Evolutionary conservation across 495 filamentous ascomycete genomes (phyloP).

Genomic region (Chaetomium cochliodes): DNA sequence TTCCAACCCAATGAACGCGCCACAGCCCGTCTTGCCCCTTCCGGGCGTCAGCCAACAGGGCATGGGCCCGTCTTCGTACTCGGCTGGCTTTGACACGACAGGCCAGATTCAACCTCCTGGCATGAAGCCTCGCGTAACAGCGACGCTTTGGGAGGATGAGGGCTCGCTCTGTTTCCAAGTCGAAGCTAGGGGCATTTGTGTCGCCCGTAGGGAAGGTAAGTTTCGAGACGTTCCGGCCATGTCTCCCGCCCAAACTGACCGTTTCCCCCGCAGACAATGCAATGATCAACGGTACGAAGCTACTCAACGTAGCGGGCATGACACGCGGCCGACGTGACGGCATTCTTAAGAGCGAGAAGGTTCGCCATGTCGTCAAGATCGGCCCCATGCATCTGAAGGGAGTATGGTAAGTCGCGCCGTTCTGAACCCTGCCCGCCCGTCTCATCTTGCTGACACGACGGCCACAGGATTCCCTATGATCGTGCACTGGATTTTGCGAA

Average conservation of each 20-base stretch:
- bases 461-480: constrained; percentile 89
- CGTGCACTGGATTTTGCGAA: constrained; percentile 96
- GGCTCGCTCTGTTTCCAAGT: constrained; percentile 98
- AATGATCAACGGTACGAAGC: constrained; percentile 98
- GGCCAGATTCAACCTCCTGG: constrained; percentile 95
- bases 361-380: constrained; percentile 96
- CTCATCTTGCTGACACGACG: constrained; percentile 14
- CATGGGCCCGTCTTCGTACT: constrained; percentile 47
- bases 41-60: constrained; percentile 56
- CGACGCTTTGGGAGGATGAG: constrained; percentile 97
- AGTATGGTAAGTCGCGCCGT: constrained; percentile 74
- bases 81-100: constrained; percentile 72
- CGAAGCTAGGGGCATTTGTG: constrained; percentile 93
- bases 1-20: constrained; percentile 63
- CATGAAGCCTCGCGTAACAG: constrained; percentile 96
- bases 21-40: constrained; percentile 62
- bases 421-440: not conserved
- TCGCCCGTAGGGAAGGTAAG: constrained; percentile 89
- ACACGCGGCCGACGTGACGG: constrained; percentile 93
- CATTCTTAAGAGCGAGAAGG: constrained; percentile 96
- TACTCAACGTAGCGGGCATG: constrained; percentile 97
- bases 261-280: constrained; percentile 76
- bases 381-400: constrained; percentile 99
- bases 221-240: not conserved
- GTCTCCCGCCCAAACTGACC: too few species aligned